Conservation (phyloP, 768 basidiomycete genomes). For the Cubamyces lactineus region DNA sequence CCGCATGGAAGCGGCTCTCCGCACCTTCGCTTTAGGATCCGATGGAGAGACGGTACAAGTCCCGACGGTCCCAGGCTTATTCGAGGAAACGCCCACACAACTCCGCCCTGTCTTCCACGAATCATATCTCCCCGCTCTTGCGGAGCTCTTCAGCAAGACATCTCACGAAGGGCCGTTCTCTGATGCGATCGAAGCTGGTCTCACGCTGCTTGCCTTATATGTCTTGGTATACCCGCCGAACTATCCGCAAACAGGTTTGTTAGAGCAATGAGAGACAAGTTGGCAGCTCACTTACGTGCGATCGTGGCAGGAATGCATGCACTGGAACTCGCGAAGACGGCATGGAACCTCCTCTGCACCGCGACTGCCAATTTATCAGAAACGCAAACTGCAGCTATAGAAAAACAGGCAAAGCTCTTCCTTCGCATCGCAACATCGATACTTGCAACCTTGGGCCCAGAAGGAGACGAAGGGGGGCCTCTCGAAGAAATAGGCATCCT, state of each 20-base stretch:
- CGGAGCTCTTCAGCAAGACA: conserved; percentile 66
- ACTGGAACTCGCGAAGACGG: conserved; percentile 75
- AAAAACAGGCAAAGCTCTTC: conserved; percentile 36
- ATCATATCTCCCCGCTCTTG: conserved; percentile 56
- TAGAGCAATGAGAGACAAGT: not conserved
- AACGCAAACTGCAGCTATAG: conserved; percentile 19
- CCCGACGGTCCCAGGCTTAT: conserved; percentile 13
- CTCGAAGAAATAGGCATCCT: conserved; percentile 54
- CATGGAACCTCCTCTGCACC: conserved; percentile 65
- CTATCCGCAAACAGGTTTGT: conserved; percentile 81
- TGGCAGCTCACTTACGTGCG: not conserved
- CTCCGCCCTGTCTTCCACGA: conserved; percentile 56
- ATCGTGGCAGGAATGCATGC: conserved; percentile 66
- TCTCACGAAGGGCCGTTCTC: conserved; percentile 68
- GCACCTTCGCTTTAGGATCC: conserved; percentile 42
- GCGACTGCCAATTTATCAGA: not conserved
- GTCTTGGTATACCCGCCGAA: conserved; percentile 70
- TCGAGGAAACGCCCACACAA: conserved; percentile 44
- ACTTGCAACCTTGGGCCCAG: conserved; percentile 53
- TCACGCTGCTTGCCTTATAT: conserved; percentile 67
- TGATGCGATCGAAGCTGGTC: conserved; percentile 55
- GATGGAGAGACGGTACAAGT: conserved; percentile 1
- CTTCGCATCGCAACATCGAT: conserved; percentile 46
- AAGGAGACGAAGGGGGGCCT: conserved; percentile 68
- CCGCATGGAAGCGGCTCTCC: conserved; percentile 34